These are phyloP conservation scores for Sordariomycetes sp. DNA, from an alignment of 2,329 filamentous ascomycete species.

Conservation along the genomic window DNA sequence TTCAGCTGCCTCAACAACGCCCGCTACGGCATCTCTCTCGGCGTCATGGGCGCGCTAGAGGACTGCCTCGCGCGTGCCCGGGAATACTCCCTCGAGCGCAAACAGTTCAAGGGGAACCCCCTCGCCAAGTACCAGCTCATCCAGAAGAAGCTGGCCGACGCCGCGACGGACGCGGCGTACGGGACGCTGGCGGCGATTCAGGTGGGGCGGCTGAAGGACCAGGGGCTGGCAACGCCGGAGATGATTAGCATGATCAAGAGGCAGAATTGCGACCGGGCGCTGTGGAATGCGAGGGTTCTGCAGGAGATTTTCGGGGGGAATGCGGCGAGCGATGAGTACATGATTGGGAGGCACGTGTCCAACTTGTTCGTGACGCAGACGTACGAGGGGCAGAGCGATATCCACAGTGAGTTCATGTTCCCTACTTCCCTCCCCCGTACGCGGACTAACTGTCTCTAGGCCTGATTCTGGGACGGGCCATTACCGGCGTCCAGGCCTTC, in stretches of 20 bases:
- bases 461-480: conserved; percentile 54
- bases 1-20: conserved; percentile 94
- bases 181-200: conserved; percentile 84
- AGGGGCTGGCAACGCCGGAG: conserved; percentile 76
- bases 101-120: conserved; percentile 87
- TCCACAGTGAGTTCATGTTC: conserved; percentile 45
- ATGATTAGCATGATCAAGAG: conserved; percentile 97
- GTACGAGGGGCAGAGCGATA: conserved; percentile 96
- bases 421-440: too few relatives aligned
- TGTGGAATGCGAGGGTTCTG: conserved; percentile 64
- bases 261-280: conserved; percentile 88
- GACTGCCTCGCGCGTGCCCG: conserved; percentile 75
- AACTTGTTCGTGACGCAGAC: conserved; percentile 97
- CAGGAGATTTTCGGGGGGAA: conserved; percentile 98
- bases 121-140: conserved; percentile 93
- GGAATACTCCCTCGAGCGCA: conserved; percentile 80
- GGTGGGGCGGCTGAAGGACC: conserved; percentile 85
- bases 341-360: conserved; percentile 85
- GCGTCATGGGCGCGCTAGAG: conserved; percentile 86
- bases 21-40: conserved; percentile 85
- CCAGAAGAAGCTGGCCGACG: conserved; percentile 95
- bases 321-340: conserved; percentile 95
- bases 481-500: conserved; percentile 70
- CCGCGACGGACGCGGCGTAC: conserved; percentile 78
- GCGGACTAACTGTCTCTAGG: conserved; percentile 25